Conservation (phyloP, 495 filamentous ascomycete genomes). For the Halenospora varia region DNA sequence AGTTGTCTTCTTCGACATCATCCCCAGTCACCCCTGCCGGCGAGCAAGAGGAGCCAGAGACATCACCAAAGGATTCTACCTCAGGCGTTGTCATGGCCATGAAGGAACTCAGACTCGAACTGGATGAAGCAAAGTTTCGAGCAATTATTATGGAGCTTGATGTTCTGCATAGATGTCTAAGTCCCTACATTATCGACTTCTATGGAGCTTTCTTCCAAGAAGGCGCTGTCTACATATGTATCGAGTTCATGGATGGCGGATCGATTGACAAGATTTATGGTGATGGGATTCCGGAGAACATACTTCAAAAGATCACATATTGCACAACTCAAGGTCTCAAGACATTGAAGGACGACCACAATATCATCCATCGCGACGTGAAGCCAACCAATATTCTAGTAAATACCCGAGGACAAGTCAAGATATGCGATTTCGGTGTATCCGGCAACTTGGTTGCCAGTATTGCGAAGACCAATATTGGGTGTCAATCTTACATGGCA, state of each 20-base stretch:
- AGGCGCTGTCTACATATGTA: conserved; percentile 98
- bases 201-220: conserved; percentile 99
- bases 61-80: conserved; percentile 24
- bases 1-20: conserved; percentile 29
- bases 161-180: conserved; percentile 90
- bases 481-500: conserved; percentile 99
- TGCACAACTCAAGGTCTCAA: conserved; percentile 90
- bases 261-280: conserved; percentile 95
- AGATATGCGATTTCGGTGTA: conserved; percentile 98
- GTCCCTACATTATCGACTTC: conserved; percentile 96
- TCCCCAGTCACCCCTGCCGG: conserved; percentile 21
- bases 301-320: conserved; percentile 88
- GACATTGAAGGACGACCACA: conserved; percentile 93
- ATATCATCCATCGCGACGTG: conserved; percentile 98
- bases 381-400: conserved; percentile 97
- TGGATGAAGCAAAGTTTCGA: conserved; percentile 94
- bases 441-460: conserved; percentile 95
- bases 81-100: conserved; percentile 92
- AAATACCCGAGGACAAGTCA: conserved; percentile 86
- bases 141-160: conserved; percentile 98
- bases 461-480: conserved; percentile 98
- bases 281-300: conserved; percentile 85
- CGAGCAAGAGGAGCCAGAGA: conserved; percentile 11
- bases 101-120: conserved; percentile 97
- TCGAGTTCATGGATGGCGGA: conserved; percentile 99